phyloP scores from a whole-genome alignment of 805 yeast genomes.

The Scheffersomyces lignosus region DNA sequence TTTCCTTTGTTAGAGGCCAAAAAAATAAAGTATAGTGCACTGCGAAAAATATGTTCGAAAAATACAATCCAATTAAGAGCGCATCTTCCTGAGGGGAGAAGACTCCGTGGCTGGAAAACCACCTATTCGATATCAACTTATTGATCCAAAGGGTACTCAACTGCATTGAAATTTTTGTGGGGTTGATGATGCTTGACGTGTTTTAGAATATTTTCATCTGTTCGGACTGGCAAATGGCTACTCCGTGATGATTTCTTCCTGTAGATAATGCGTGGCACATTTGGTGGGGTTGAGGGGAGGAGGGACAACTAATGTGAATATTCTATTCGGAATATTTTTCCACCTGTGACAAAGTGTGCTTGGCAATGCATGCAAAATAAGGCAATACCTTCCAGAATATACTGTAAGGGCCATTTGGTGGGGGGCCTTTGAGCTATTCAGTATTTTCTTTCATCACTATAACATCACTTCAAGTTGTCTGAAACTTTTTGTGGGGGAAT shows the following conservation, averaged over 20 bases:
- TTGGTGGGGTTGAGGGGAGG: not conserved
- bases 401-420: not conserved
- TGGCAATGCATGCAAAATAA: not conserved
- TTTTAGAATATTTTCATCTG: not conserved
- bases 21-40: not conserved
- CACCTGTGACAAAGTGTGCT: not conserved
- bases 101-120: not conserved
- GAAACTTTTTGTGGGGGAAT: not conserved
- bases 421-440: not conserved
- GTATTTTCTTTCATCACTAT: not conserved
- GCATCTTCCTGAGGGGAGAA: not conserved
- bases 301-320: too few relatives aligned
- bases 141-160: not conserved
- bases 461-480: not conserved
- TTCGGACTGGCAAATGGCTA: not conserved
- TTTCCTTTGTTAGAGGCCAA: not conserved
- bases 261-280: not conserved
- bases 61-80: not conserved
- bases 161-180: not conserved
- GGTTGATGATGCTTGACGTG: not conserved
- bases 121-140: not conserved
- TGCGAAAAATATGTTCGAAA: not conserved
- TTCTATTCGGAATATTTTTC: too few relatives aligned
- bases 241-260: not conserved
- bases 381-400: not conserved